Evolutionary conservation across 257 asterid species (phyloP).

Genomic region (Leptodermis oblonga): DNA sequence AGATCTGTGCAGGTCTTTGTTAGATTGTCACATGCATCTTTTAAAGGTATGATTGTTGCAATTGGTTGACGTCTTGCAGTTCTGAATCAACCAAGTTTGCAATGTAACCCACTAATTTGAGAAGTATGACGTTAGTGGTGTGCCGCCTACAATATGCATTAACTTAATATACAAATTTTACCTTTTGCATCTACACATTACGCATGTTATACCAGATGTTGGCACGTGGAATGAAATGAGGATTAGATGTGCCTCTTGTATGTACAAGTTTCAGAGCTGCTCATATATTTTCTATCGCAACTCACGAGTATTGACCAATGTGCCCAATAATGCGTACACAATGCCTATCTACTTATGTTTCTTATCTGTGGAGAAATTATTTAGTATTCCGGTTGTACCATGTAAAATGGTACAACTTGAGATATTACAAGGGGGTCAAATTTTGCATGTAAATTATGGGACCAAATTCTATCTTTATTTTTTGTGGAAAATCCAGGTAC

Average conservation of each 20-base stretch:
- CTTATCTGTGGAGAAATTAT: background rate
- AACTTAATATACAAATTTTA: background rate
- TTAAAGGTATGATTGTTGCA: background rate
- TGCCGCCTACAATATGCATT: background rate
- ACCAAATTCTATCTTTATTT: background rate
- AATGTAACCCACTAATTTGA: background rate
- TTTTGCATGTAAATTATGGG: background rate
- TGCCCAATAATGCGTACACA: background rate
- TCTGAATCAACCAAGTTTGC: background rate
- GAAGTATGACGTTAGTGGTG: background rate
- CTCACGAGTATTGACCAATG: background rate
- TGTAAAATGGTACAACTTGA: background rate
- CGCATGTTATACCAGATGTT: background rate
- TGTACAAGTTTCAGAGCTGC: background rate
- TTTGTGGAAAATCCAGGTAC: background rate
- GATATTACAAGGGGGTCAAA: background rate
- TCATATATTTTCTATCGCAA: background rate
- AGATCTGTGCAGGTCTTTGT: background rate
- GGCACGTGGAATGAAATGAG: background rate
- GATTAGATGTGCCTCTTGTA: background rate
- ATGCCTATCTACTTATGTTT: background rate
- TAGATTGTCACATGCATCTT: background rate
- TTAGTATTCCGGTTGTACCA: background rate
- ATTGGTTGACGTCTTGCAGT: background rate
- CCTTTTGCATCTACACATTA: background rate